These are phyloP conservation scores for Phylloporus sp. DNA, from an alignment of 768 basidiomycete genomes.

Conservation along the genomic window DNA sequence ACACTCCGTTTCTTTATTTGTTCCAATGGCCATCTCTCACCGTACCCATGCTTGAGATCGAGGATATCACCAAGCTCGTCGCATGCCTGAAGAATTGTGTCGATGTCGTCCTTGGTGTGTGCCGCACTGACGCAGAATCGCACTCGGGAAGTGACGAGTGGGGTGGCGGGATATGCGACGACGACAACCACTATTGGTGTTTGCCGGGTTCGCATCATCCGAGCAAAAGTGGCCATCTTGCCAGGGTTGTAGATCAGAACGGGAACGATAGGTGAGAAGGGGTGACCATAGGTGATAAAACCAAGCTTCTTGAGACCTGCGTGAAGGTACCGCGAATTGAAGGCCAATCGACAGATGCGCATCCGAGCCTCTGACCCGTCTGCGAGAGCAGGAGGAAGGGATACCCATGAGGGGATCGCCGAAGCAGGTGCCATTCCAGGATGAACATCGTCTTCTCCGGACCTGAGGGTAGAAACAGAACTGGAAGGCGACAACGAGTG, in stretches of 20 bases:
- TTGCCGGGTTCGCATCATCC: conserved; percentile 73
- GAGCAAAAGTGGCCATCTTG: conserved; percentile 89
- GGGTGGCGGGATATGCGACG: conserved; percentile 87
- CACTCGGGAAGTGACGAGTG: conserved; percentile 81
- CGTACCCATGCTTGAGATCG: conserved; percentile 77
- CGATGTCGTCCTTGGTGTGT: conserved; percentile 97
- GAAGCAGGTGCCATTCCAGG: conserved; percentile 67
- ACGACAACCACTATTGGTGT: conserved; percentile 87
- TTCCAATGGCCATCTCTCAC: conserved; percentile 75
- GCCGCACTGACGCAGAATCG: conserved; percentile 92
- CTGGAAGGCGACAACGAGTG: conserved; percentile 30
- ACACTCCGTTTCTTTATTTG: conserved; percentile 65
- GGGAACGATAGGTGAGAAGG: conserved; percentile 90
- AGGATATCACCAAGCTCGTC: conserved; percentile 89
- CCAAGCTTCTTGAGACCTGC: conserved; percentile 83
- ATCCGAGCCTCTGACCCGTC: conserved; percentile 82
- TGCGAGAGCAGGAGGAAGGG: conserved; percentile 62
- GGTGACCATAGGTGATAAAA: conserved; percentile 93
- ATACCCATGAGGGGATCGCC: conserved; percentile 72
- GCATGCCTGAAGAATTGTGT: conserved; percentile 75
- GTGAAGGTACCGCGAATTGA: conserved; percentile 92
- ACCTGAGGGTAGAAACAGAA: conserved; percentile 23
- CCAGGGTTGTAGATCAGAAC: conserved; percentile 88
- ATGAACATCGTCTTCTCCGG: conserved; percentile 43
- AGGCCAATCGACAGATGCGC: conserved; percentile 83